A percentile compares a stretch with the other conserved stretches of the same genome.
These are phyloP conservation scores for Sugiyamaella pinicola DNA, from an alignment of 1,139 yeast genomes.

Conservation along the genomic window DNA sequence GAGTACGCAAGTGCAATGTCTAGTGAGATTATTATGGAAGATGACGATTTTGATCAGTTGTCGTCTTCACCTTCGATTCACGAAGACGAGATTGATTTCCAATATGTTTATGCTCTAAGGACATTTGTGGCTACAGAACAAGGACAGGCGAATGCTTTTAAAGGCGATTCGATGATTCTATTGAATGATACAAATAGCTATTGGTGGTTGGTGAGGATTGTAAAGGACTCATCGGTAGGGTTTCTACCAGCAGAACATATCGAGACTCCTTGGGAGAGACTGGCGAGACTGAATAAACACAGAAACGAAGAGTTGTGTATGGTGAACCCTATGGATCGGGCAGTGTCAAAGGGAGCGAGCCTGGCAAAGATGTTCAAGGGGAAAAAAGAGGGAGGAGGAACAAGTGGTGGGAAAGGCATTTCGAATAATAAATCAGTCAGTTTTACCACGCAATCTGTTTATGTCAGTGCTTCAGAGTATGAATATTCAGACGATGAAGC, in stretches of 20 bases:
- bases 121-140: constrained; percentile 93
- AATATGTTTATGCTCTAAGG: constrained; percentile 79
- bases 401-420: no score
- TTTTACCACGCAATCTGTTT: constrained; percentile 32
- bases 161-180: constrained; percentile 81
- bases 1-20: no score
- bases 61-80: constrained; percentile 56
- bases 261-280: constrained; percentile 86
- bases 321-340: constrained; percentile 9
- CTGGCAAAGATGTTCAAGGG: constrained; percentile 30
- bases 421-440: constrained; percentile 33
- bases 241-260: constrained; percentile 96
- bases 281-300: constrained; percentile 91
- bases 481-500: constrained; percentile 36
- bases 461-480: constrained; percentile 40
- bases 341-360: constrained; percentile 19
- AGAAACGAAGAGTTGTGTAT: constrained; percentile 70
- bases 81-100: constrained; percentile 74
- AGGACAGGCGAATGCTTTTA: constrained; percentile 77
- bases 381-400: constrained; percentile 24
- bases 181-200: constrained; percentile 88
- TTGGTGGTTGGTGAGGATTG: constrained; percentile 91
- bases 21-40: constrained; percentile 29
- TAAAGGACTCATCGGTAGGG: constrained; percentile 64
- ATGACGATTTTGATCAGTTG: constrained; percentile 36